A percentile compares a stretch with the other conserved stretches of the same genome.
These are phyloP conservation scores for Pugionium cornutum DNA, from an alignment of 345 rosid genomes.

Conservation along the genomic window DNA sequence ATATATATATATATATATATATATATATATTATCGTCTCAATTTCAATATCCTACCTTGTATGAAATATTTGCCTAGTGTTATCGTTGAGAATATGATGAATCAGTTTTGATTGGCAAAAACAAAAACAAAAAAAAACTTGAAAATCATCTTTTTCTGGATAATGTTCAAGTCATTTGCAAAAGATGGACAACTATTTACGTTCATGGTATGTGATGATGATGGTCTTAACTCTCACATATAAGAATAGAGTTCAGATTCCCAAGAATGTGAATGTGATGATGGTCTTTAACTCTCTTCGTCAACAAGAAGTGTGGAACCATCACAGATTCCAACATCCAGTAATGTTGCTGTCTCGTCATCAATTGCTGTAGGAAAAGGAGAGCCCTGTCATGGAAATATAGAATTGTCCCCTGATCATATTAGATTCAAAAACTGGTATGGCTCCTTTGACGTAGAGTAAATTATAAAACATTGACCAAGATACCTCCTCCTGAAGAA, in stretches of 20 bases:
- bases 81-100: constrained; percentile 12
- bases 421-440: no score
- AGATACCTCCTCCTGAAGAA: constrained; percentile 66
- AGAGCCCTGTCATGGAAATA: constrained; percentile 55
- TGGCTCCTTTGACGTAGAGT: no score
- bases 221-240: no score
- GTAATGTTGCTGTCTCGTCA: constrained; percentile 70
- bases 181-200: no score
- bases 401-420: not conserved
- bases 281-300: constrained; percentile 49
- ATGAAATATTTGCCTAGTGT: not conserved
- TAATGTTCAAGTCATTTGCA: no score
- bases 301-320: constrained; percentile 72
- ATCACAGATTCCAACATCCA: constrained; percentile 66
- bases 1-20: not conserved
- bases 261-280: constrained; percentile 1
- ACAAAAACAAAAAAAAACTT: no score
- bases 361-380: constrained; percentile 71
- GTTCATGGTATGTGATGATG: no score
- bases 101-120: not conserved
- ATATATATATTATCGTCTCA: not conserved
- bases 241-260: no score
- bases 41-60: not conserved
- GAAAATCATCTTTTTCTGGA: no score
- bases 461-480: no score